phyloP scores from a whole-genome alignment of 805 yeast species.

The Metschnikowia sp. region DNA sequence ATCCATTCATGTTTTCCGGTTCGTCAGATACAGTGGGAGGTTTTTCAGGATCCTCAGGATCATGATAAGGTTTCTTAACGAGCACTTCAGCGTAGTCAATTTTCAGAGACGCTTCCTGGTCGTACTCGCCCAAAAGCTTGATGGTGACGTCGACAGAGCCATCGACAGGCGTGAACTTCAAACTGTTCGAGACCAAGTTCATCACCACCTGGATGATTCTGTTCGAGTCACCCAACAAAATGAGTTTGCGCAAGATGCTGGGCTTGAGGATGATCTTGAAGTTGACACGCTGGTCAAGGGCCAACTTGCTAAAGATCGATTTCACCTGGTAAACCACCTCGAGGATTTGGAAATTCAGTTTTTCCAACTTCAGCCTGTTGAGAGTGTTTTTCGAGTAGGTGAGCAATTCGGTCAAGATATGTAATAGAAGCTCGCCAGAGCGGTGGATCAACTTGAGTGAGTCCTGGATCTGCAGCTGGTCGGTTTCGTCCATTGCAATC shows the following conservation, averaged over 20 bases:
- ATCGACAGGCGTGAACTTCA: slow-evolving; percentile 89
- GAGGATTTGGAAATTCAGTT: slow-evolving; percentile 69
- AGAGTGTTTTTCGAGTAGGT: slow-evolving; percentile 91
- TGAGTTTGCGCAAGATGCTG: slow-evolving; percentile 53
- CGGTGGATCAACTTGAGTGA: slow-evolving; percentile 80
- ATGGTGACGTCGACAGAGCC: slow-evolving; percentile 72
- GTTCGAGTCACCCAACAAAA: slow-evolving; percentile 83
- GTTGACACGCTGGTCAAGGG: slow-evolving; percentile 71
- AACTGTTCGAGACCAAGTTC: slow-evolving; percentile 86
- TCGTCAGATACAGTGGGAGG: not conserved
- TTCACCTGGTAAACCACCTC: slow-evolving; percentile 84
- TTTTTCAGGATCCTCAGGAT: not conserved
- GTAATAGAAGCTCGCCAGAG: slow-evolving; percentile 86
- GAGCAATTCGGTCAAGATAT: slow-evolving; percentile 83
- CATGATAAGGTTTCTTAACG: slow-evolving; percentile 5
- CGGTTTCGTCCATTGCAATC: slow-evolving; percentile 84
- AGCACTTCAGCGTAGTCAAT: slow-evolving; percentile 14
- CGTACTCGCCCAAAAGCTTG: slow-evolving; percentile 69
- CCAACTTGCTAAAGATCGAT: slow-evolving; percentile 79
- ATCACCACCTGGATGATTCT: slow-evolving; percentile 87
- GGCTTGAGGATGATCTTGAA: slow-evolving; percentile 65
- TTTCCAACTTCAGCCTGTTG: slow-evolving; percentile 78
- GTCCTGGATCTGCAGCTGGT: slow-evolving; percentile 62
- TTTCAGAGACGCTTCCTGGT: slow-evolving; percentile 22
- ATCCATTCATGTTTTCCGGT: not conserved